A percentile compares a stretch with the other conserved stretches of the same genome.
phyloP scores from a whole-genome alignment of 148 eudicot species.

The Cornus kousa region DNA sequence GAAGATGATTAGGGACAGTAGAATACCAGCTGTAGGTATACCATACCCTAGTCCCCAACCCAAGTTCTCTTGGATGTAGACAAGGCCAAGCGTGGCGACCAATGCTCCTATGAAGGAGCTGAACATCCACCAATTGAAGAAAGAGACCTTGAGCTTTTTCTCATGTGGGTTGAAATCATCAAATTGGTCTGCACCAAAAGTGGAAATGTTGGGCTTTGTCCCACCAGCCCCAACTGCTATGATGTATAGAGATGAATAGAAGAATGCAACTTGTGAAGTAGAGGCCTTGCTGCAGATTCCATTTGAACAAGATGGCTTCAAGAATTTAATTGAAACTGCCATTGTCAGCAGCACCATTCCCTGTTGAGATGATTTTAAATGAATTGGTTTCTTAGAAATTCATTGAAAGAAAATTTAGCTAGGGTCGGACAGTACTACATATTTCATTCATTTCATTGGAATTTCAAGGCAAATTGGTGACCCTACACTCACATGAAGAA shows the following conservation, averaged over 20 bases:
- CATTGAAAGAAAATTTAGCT: too few species aligned
- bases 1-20: slow-evolving; percentile 61
- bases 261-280: slow-evolving; percentile 45
- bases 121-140: slow-evolving; percentile 99
- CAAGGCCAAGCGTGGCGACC: slow-evolving; percentile 66
- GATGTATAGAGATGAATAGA: slow-evolving; percentile 73
- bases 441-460: too few species aligned
- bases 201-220: slow-evolving; percentile 89
- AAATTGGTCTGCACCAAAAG: slow-evolving; percentile 91
- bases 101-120: slow-evolving; percentile 72
- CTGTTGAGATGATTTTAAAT: slow-evolving; percentile 28
- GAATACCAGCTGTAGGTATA: slow-evolving; percentile 67
- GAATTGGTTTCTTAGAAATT: background rate
- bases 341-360: slow-evolving; percentile 76
- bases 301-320: slow-evolving; percentile 57
- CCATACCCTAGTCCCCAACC: slow-evolving; percentile 94
- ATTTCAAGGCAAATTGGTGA: too few species aligned
- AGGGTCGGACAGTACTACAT: too few species aligned
- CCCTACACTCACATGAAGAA: too few species aligned
- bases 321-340: slow-evolving; percentile 58
- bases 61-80: slow-evolving; percentile 82
- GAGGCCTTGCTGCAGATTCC: slow-evolving; percentile 58
- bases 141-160: slow-evolving; percentile 67
- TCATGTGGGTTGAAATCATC: slow-evolving; percentile 65
- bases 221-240: slow-evolving; percentile 88